A percentile compares a stretch with the other conserved stretches of the same genome.
These are phyloP conservation scores for Neopestalotiopsis sp. DNA, from an alignment of 2,329 filamentous ascomycete genomes.

Conservation along the genomic window DNA sequence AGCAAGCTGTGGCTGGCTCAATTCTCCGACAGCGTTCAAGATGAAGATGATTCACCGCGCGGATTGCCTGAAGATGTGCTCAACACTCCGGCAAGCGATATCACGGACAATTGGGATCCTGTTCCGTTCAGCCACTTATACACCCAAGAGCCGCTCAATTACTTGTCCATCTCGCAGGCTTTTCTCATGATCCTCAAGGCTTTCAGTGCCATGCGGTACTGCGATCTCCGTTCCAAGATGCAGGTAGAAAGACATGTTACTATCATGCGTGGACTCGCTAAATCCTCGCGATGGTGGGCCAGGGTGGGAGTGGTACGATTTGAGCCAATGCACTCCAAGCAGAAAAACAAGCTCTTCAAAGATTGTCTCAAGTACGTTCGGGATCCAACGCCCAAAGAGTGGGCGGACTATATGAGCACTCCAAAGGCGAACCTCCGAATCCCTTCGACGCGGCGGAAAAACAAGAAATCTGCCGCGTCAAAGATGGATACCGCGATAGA, in stretches of 20 bases:
- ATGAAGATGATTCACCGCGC: conserved; percentile 43
- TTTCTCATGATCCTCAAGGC: conserved; percentile 62
- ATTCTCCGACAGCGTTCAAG: conserved; percentile 49
- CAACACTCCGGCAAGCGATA: conserved; percentile 43
- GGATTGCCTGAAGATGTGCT: conserved; percentile 39
- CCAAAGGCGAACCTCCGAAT: conserved; percentile 43
- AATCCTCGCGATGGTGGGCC: conserved; percentile 62
- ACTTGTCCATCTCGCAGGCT: conserved; percentile 60
- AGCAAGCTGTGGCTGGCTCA: conserved; percentile 66
- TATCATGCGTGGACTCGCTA: conserved; percentile 65
- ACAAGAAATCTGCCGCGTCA: conserved; percentile 31
- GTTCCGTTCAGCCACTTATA: conserved; percentile 62
- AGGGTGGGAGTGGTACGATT: conserved; percentile 60
- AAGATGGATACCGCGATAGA: conserved; percentile 28
- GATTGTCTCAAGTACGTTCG: conserved; percentile 65
- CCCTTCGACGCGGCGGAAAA: conserved; percentile 33
- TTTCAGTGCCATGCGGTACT: conserved; percentile 62
- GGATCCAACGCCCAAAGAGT: conserved; percentile 61
- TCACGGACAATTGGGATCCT: conserved; percentile 53
- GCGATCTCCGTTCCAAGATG: conserved; percentile 62
- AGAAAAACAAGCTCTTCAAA: conserved; percentile 57
- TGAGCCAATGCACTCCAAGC: conserved; percentile 59
- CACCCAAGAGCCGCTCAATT: conserved; percentile 64
- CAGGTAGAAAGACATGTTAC: conserved; percentile 59
- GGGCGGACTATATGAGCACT: conserved; percentile 58